Conservation (phyloP, 2,329 filamentous ascomycete genomes). For the Fusarium sp. region DNA sequence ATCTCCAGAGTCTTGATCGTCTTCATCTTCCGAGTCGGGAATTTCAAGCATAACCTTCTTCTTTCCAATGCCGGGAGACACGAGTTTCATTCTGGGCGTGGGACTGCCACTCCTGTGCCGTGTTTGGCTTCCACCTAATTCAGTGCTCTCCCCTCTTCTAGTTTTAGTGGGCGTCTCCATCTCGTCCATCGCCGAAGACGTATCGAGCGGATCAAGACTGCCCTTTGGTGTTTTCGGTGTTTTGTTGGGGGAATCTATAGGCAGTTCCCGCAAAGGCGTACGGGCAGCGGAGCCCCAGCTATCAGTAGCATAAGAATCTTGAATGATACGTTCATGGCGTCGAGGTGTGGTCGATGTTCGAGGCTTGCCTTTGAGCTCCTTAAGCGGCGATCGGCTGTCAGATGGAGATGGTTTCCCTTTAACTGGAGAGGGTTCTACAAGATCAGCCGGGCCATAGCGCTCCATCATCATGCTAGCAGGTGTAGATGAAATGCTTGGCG, state of each 20-base stretch:
- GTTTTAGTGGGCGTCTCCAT: slow-evolving; percentile 43
- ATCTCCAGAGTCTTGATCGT: slow-evolving; percentile 44
- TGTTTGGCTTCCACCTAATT: slow-evolving; percentile 35
- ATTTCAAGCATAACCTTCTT: slow-evolving; percentile 53
- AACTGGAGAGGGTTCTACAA: slow-evolving; percentile 52
- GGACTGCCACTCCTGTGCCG: slow-evolving; percentile 22
- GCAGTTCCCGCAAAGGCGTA: slow-evolving; percentile 37
- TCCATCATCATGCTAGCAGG: slow-evolving; percentile 55
- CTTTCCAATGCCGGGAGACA: slow-evolving; percentile 33
- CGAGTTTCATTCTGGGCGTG: slow-evolving; percentile 38
- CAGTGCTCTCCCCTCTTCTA: slow-evolving; percentile 33
- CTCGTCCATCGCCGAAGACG: slow-evolving; percentile 39
- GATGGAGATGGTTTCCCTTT: slow-evolving; percentile 50
- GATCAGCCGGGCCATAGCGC: slow-evolving; percentile 52
- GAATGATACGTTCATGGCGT: slow-evolving; percentile 52
- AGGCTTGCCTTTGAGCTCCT: slow-evolving; percentile 37
- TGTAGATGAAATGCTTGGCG: slow-evolving; percentile 53
- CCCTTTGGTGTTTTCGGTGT: slow-evolving; percentile 25
- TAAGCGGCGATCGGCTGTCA: slow-evolving; percentile 36
- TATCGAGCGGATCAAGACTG: slow-evolving; percentile 28
- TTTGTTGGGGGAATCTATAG: slow-evolving; percentile 27
- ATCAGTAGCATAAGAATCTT: slow-evolving; percentile 59
- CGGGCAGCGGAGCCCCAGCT: slow-evolving; percentile 45
- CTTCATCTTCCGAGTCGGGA: slow-evolving; percentile 62
- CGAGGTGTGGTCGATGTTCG: slow-evolving; percentile 35